phyloP scores from a whole-genome alignment of 1,139 yeast species.

The Pichia sp. region DNA sequence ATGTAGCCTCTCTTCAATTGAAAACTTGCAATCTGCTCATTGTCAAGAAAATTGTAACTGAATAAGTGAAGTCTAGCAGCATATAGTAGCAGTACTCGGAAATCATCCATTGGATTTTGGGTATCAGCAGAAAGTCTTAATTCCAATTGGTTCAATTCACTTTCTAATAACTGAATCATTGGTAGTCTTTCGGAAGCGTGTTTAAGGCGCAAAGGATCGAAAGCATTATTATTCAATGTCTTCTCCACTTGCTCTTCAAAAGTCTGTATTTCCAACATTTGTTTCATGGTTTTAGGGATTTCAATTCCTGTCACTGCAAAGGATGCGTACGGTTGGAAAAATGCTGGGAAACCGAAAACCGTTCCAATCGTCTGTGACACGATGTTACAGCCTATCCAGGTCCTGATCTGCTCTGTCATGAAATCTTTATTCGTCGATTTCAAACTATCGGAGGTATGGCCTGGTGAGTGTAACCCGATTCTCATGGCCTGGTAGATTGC shows the following conservation, averaged over 20 bases:
- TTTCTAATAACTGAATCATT: conserved; percentile 60
- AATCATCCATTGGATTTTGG: conserved; percentile 49
- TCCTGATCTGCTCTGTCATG: conserved; percentile 71
- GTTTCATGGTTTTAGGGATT: conserved; percentile 61
- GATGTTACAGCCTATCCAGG: conserved; percentile 92
- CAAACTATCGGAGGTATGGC: conserved; percentile 48
- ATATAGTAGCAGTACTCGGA: conserved; percentile 61
- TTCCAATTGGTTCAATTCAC: conserved; percentile 74
- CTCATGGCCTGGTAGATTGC: conserved; percentile 90
- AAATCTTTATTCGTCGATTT: conserved; percentile 37
- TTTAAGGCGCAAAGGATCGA: conserved; percentile 62
- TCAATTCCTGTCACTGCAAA: conserved; percentile 45
- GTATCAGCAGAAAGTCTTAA: conserved; percentile 37
- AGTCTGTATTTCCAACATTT: conserved; percentile 76
- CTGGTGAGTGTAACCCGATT: conserved; percentile 82
- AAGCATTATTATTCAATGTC: conserved; percentile 67
- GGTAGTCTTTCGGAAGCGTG: conserved; percentile 71
- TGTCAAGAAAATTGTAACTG: conserved; percentile 77
- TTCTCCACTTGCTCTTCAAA: conserved; percentile 82
- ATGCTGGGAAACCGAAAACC: conserved; percentile 91
- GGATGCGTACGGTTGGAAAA: conserved; percentile 77
- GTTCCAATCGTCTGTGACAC: conserved; percentile 88
- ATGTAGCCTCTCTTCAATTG: conserved; percentile 74
- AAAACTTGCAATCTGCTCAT: conserved; percentile 47
- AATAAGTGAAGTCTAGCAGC: conserved; percentile 74